Evolutionary conservation across 495 filamentous ascomycete species (phyloP).

Genomic region (Penicillium riverlandense): DNA sequence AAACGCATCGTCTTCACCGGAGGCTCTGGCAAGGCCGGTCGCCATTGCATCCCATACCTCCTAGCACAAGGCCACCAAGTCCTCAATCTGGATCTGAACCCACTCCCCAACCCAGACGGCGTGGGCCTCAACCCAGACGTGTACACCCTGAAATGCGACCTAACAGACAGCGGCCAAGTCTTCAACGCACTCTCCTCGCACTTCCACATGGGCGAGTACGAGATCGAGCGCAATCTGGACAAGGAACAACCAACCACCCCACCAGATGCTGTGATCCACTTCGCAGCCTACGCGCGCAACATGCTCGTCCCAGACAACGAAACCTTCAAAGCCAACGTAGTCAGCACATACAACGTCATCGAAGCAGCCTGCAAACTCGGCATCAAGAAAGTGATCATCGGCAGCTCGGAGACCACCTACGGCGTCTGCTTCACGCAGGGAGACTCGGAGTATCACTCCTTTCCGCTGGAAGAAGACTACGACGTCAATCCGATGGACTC

Average conservation of each 20-base stretch:
- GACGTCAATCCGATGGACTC: slow-evolving; percentile 45
- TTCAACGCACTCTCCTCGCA: slow-evolving; percentile 51
- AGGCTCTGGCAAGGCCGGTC: slow-evolving; percentile 48
- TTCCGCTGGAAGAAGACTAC: slow-evolving; percentile 47
- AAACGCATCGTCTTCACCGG: slow-evolving; percentile 43
- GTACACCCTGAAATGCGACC: slow-evolving; percentile 46
- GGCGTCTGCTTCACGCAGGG: slow-evolving; percentile 52
- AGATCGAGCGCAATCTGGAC: slow-evolving; percentile 11
- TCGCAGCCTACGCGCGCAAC: slow-evolving; percentile 52
- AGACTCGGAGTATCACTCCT: slow-evolving; percentile 41
- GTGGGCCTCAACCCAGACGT: slow-evolving; percentile 11
- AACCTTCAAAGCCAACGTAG: slow-evolving; percentile 44
- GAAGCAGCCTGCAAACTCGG: slow-evolving; percentile 53
- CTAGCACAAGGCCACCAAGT: slow-evolving; percentile 41
- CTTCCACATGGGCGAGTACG: slow-evolving; percentile 38
- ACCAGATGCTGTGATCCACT: slow-evolving; percentile 52
- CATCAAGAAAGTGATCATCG: slow-evolving; percentile 51
- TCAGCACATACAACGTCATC: slow-evolving; percentile 49
- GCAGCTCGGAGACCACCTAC: slow-evolving; percentile 47
- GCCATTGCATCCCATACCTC: slow-evolving; percentile 44
- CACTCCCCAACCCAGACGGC: background rate
- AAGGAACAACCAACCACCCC: slow-evolving; percentile 21
- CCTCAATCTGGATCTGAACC: slow-evolving; percentile 42
- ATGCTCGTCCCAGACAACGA: slow-evolving; percentile 54
- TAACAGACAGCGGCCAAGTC: slow-evolving; percentile 47